These are phyloP conservation scores for Neoscytalidium dimidiatum DNA, from an alignment of 2,329 filamentous ascomycete genomes.

Conservation along the genomic window DNA sequence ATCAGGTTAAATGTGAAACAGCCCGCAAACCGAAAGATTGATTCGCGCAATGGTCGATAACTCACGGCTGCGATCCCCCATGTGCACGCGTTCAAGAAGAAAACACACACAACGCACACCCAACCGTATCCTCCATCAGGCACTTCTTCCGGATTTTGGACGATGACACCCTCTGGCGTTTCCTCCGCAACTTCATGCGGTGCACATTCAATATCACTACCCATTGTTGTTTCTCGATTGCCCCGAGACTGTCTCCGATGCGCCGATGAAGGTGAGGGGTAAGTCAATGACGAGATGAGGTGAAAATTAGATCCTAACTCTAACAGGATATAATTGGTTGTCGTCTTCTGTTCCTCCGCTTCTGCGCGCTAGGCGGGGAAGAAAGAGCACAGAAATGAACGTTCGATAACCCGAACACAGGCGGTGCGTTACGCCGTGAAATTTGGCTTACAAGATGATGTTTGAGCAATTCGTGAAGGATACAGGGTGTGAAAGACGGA, in stretches of 20 bases:
- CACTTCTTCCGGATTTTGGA: neutral
- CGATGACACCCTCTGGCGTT: constrained; percentile 21
- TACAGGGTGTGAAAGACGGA: neutral
- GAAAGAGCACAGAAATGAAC: too few relatives aligned
- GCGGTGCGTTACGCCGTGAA: too few relatives aligned
- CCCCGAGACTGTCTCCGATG: neutral
- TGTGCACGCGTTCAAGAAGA: constrained; percentile 33
- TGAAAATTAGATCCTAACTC: neutral
- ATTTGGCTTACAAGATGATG: too few relatives aligned
- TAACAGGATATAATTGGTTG: neutral
- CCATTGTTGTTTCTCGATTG: neutral
- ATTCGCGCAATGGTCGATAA: constrained; percentile 23
- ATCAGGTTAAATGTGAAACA: too few relatives aligned
- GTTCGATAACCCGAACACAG: too few relatives aligned
- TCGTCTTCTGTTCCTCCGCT: neutral
- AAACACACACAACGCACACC: constrained; percentile 32
- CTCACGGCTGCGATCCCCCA: constrained; percentile 31
- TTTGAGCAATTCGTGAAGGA: too few relatives aligned
- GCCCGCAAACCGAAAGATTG: too few relatives aligned
- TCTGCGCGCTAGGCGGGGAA: too few relatives aligned
- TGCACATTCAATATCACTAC: neutral
- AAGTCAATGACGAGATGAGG: neutral
- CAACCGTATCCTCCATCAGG: constrained; percentile 41
- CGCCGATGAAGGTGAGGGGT: neutral
- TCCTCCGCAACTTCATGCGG: constrained; percentile 2